Evolutionary conservation across 768 basidiomycete species (phyloP).

Genomic region (Russula brevipes): DNA sequence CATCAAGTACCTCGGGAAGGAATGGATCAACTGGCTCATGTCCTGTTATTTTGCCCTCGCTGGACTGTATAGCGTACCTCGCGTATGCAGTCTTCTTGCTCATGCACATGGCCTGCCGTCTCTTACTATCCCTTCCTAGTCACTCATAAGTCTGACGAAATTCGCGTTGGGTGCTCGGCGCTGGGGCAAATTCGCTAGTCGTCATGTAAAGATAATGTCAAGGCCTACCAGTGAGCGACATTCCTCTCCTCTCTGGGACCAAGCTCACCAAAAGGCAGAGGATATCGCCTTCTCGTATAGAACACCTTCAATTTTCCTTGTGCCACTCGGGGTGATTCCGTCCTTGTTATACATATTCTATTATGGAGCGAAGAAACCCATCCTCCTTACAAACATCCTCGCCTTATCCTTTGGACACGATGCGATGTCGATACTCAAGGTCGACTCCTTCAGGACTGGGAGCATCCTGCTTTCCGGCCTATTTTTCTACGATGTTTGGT

Average conservation of each 20-base stretch:
- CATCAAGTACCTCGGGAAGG: constrained; percentile 70
- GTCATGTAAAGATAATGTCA: constrained; percentile 41
- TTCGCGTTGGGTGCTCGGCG: constrained; percentile 44
- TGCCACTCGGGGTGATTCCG: constrained; percentile 58
- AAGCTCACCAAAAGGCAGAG: constrained; percentile 31
- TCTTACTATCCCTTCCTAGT: constrained; percentile 34
- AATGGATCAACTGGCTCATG: constrained; percentile 79
- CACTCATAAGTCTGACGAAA: constrained; percentile 46
- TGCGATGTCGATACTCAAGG: constrained; percentile 68
- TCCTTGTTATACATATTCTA: constrained; percentile 56
- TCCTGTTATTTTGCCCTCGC: constrained; percentile 68
- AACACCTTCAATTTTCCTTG: constrained; percentile 51
- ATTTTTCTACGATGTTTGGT: constrained; percentile 92
- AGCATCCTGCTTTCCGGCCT: constrained; percentile 75
- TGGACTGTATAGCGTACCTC: constrained; percentile 64
- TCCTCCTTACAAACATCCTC: constrained; percentile 69
- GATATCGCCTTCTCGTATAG: constrained; percentile 43
- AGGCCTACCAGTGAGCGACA: constrained; percentile 41
- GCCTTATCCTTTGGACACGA: constrained; percentile 76
- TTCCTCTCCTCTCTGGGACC: not conserved
- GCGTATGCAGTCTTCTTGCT: constrained; percentile 39
- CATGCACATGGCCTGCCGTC: not conserved
- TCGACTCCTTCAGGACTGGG: constrained; percentile 90
- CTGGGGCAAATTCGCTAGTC: constrained; percentile 52
- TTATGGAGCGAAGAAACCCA: constrained; percentile 45